Base-by-base conservation (phyloP, 148 eudicot genomes). In the Gaultheria prostrata region DNA sequence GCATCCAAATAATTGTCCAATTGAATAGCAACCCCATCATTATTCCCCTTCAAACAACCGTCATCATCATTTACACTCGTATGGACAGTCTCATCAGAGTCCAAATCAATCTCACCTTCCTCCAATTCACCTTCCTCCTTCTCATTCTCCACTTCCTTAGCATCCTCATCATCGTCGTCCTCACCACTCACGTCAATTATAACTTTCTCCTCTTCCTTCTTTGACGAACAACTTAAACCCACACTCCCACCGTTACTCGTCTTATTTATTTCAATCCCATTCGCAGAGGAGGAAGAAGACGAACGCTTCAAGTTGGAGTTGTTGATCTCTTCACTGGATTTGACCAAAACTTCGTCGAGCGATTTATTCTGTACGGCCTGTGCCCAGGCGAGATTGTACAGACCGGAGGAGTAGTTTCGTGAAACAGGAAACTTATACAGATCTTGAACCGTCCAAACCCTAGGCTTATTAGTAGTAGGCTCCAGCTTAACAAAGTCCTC, bases 301-400 rank as follows among this genome's bases (percentile, higher is more conserved):
- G 84, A 81, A n/a, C 75, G 45, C 75, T 63, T 67, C 78, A 77
- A 82, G 24, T 33, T 82, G 13, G 78, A 70, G 65, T 81, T 83
- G 56, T 26, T 65, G 12, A 48, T 9, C 56, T 71, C 75, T 49
- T 86, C 86, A 20, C 82, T 83, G 18, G 70, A 49, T 26, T 89
- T 85, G 28, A 89, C 90, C 46, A 94, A 82, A 46, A 90, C 91
- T 72, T 92, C 93, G 79, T 91, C 90, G 9, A 97, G 81, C 0
- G 99, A 97, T 87, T 97, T 97, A 83, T 97, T 95, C 87, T 93
- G 95, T 24, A 97, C 99, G 1, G 98, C 99, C 86, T 92, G 97
- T 13, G 99, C 99, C 99, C 99, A 97, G 8, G 99, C 99, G 48
- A 97, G 54, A 79, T 92, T 93, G 85, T 95, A 90, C 85, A 97